Conservation (phyloP, 2,329 filamentous ascomycete genomes). For the Monilinia laxa region DNA sequence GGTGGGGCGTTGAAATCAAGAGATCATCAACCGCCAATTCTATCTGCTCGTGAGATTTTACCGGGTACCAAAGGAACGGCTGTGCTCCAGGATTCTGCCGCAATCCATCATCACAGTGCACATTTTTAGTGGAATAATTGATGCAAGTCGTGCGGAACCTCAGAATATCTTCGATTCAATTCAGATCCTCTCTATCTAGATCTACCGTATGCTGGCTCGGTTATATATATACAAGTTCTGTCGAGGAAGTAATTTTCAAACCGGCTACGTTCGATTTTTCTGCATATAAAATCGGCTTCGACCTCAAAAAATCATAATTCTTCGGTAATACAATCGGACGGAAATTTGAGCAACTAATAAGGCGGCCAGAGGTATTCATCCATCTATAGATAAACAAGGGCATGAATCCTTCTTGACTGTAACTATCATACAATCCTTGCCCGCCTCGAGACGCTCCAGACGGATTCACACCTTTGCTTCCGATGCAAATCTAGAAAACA, state of each 20-base stretch:
- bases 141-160: conserved; percentile 19
- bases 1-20: conserved; percentile 22
- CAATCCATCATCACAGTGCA: conserved; percentile 3
- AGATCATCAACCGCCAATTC: conserved; percentile 14
- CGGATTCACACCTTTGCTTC: conserved; percentile 14
- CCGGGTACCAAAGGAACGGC: conserved; percentile 17
- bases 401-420: conserved; percentile 22
- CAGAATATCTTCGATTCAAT: conserved; percentile 3
- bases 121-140: conserved; percentile 17
- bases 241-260: background rate
- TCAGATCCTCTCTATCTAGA: background rate
- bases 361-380: conserved; percentile 9
- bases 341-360: background rate
- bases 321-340: background rate
- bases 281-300: background rate
- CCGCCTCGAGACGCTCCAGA: conserved; percentile 21
- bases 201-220: background rate
- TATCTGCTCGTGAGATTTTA: conserved; percentile 7
- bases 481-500: conserved; percentile 16
- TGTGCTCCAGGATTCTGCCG: conserved; percentile 21
- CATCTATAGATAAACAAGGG: conserved; percentile 22
- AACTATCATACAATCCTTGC: conserved; percentile 13
- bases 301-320: background rate
- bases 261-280: background rate
- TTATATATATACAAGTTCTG: background rate